Percentiles rank a stretch among this genome's conserved stretches.
Evolutionary conservation across 2,329 filamentous ascomycete species (phyloP).

Genomic region (Clonostachys byssicola): DNA sequence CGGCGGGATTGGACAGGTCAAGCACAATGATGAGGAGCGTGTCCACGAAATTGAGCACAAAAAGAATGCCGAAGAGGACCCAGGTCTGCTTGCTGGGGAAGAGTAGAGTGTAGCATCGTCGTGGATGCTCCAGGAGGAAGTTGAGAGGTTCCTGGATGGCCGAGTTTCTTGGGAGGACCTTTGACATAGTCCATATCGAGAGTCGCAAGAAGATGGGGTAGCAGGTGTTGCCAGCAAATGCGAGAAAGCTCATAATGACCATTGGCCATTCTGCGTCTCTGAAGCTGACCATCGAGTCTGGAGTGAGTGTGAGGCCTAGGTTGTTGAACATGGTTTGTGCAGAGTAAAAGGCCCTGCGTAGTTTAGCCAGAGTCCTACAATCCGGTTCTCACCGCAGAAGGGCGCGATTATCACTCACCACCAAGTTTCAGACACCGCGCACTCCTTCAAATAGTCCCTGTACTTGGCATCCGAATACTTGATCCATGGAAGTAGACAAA

Average conservation of each 20-base stretch:
- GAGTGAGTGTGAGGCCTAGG: conserved; percentile 49
- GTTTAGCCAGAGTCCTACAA: background rate
- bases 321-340: conserved; percentile 48
- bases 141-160: conserved; percentile 37
- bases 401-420: conserved; percentile 28
- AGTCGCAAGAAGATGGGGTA: conserved; percentile 56
- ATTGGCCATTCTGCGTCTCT: conserved; percentile 35
- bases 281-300: conserved; percentile 48
- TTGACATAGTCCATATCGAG: conserved; percentile 51
- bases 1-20: conserved; percentile 45
- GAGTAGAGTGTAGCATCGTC: conserved; percentile 58
- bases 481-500: conserved; percentile 44
- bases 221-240: conserved; percentile 47
- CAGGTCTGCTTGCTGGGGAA: conserved; percentile 58
- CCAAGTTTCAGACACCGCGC: conserved; percentile 36
- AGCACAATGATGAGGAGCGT: conserved; percentile 47
- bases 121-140: conserved; percentile 59
- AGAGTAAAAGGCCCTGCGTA: conserved; percentile 38
- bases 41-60: conserved; percentile 49
- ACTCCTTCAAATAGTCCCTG: conserved; percentile 26
- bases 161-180: conserved; percentile 30
- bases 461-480: conserved; percentile 32
- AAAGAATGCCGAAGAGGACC: conserved; percentile 45
- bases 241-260: conserved; percentile 41
- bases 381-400: background rate